Percentiles rank a stretch among this genome's conserved stretches.
These are phyloP conservation scores for Penicillium sp. DNA, from an alignment of 2,329 filamentous ascomycete genomes.

Conservation along the genomic window DNA sequence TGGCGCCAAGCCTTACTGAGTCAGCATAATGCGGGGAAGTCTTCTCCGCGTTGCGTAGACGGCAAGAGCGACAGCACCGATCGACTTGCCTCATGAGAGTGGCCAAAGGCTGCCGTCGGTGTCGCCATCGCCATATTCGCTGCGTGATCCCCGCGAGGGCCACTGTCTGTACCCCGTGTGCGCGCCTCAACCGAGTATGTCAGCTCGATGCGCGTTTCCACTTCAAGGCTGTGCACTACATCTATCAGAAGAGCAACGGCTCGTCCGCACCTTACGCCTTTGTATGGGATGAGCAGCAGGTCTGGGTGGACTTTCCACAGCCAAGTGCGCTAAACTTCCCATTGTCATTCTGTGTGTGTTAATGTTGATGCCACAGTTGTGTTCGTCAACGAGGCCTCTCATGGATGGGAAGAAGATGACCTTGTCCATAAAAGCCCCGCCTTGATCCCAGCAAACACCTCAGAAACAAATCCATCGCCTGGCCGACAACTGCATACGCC, in stretches of 20 bases:
- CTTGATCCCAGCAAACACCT: neutral
- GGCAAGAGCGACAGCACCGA: neutral
- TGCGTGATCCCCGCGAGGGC: conserved; percentile 30
- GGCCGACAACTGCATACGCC: neutral
- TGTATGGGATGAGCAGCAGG: conserved; percentile 30
- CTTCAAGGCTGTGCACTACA: conserved; percentile 34
- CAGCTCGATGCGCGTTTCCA: conserved; percentile 35
- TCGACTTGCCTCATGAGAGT: conserved; percentile 26
- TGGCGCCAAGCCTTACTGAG: neutral
- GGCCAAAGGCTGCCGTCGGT: conserved; percentile 34
- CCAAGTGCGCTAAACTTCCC: conserved; percentile 19
- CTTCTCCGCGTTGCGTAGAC: conserved; percentile 1
- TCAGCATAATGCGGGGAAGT: conserved; percentile 15
- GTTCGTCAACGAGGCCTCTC: conserved; percentile 26
- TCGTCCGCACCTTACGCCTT: conserved; percentile 28
- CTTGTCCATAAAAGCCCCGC: neutral
- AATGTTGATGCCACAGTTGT: conserved; percentile 19
- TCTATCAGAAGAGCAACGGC: conserved; percentile 33
- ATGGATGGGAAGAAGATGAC: conserved; percentile 12
- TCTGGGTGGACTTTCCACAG: conserved; percentile 32
- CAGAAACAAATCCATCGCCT: neutral
- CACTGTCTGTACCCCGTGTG: conserved; percentile 30
- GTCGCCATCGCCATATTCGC: conserved; percentile 37
- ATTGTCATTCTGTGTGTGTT: neutral
- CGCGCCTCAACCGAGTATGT: conserved; percentile 28